Conservation (phyloP, 495 filamentous ascomycete species). For the Lepidopterella palustris region DNA sequence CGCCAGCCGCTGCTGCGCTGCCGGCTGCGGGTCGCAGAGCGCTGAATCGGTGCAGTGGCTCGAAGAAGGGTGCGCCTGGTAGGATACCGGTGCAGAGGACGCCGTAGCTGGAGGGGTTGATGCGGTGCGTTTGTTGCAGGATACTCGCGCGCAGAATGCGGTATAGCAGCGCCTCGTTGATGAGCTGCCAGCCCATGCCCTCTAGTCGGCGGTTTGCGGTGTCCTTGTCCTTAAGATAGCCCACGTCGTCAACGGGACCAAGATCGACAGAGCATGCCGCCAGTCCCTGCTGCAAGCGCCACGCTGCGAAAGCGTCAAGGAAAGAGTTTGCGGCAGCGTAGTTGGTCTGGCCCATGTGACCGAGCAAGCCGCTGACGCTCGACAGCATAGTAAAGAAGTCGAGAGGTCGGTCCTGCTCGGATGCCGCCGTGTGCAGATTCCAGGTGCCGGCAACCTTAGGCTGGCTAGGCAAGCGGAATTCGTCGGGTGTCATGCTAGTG, state of each 20-base stretch:
- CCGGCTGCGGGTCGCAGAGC: background rate
- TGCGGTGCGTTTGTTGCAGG: background rate
- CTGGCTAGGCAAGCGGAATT: background rate
- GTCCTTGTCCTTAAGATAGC: slow-evolving; percentile 17
- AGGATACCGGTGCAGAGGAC: background rate
- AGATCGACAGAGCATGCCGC: slow-evolving; percentile 10
- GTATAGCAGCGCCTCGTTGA: slow-evolving; percentile 11
- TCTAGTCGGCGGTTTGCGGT: background rate
- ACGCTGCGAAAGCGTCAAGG: slow-evolving; percentile 14
- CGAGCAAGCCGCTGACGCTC: slow-evolving; percentile 15
- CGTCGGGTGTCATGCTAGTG: background rate
- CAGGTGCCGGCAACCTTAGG: slow-evolving; percentile 8
- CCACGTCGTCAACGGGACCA: slow-evolving; percentile 19
- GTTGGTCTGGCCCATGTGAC: slow-evolving; percentile 18
- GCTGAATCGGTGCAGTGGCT: background rate
- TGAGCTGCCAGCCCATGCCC: background rate
- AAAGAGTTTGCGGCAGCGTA: slow-evolving; percentile 22
- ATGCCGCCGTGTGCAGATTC: slow-evolving; percentile 8
- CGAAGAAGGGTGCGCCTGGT: background rate
- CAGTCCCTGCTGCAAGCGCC: background rate
- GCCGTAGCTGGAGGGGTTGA: background rate
- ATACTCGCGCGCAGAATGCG: slow-evolving; percentile 6
- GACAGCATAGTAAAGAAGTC: slow-evolving; percentile 25
- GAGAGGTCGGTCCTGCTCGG: background rate
- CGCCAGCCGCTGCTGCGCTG: background rate